These are phyloP conservation scores for Suillus variegatus DNA, from an alignment of 768 basidiomycete genomes.

Conservation along the genomic window DNA sequence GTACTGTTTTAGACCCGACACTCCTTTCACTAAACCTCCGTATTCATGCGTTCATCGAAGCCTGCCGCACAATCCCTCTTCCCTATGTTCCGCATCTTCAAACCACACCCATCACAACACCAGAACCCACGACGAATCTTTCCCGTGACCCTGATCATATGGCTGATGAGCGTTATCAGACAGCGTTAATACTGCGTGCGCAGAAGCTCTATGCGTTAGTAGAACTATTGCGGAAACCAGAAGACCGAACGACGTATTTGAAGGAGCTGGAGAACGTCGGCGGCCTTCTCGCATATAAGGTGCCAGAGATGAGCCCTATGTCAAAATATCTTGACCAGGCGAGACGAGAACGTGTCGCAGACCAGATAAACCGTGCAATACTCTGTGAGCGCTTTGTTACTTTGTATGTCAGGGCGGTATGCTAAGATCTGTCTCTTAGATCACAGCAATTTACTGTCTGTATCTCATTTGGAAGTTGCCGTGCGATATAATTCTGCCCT, in stretches of 20 bases:
- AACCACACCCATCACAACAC: constrained; percentile 13
- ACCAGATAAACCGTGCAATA: constrained; percentile 87
- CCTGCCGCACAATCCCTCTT: constrained; percentile 73
- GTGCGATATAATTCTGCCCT: constrained; percentile 66
- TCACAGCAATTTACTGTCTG: constrained; percentile 47
- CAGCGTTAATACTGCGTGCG: constrained; percentile 53
- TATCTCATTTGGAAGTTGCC: constrained; percentile 64
- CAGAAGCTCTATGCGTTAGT: constrained; percentile 70
- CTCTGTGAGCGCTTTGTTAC: constrained; percentile 55
- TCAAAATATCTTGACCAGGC: constrained; percentile 74
- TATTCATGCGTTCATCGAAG: constrained; percentile 86
- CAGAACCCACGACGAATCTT: constrained; percentile 14
- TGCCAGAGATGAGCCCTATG: constrained; percentile 77
- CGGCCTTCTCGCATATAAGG: constrained; percentile 80
- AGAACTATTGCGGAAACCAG: constrained; percentile 51
- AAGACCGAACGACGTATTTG: constrained; percentile 61
- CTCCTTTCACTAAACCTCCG: constrained; percentile 84
- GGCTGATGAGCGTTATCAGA: constrained; percentile 42
- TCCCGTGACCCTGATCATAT: constrained; percentile 31
- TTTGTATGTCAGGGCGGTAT: not conserved
- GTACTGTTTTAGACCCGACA: constrained; percentile 69
- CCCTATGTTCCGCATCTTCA: constrained; percentile 34
- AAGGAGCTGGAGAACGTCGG: constrained; percentile 75
- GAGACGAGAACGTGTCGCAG: constrained; percentile 79
- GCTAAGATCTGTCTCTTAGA: constrained; percentile 38